Evolutionary conservation across 805 yeast species (phyloP).

Genomic region (Ogataea haglerorum): DNA sequence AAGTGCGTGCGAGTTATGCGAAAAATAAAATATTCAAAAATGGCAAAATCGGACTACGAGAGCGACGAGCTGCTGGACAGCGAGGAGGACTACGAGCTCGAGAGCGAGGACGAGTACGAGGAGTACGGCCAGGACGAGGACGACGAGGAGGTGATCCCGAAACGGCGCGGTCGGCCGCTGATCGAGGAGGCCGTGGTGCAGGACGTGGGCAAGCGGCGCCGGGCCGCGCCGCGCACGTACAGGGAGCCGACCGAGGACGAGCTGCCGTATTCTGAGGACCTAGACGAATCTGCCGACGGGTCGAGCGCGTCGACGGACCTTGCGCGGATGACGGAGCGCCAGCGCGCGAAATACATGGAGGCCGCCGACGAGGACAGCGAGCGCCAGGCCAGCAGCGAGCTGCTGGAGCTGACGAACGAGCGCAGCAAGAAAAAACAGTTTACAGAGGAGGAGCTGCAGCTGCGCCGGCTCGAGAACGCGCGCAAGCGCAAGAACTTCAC

Average conservation of each 20-base stretch:
- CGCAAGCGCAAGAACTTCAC: constrained; percentile 82
- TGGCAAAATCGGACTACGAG: constrained; percentile 12
- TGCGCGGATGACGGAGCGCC: constrained; percentile 54
- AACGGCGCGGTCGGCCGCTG: constrained; percentile 9
- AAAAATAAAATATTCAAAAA: neutral
- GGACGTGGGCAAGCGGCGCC: constrained; percentile 11
- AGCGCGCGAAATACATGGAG: constrained; percentile 43
- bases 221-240: constrained; percentile 15
- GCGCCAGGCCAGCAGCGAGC: constrained; percentile 23
- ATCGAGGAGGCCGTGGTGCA: constrained; percentile 8
- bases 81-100: constrained; percentile 19
- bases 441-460: constrained; percentile 79
- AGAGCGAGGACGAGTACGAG: constrained; percentile 18
- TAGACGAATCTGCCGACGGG: constrained; percentile 38
- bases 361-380: constrained; percentile 25
- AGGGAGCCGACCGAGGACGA: constrained; percentile 21
- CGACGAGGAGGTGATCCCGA: constrained; percentile 31
- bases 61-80: constrained; percentile 15
- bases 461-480: constrained; percentile 82
- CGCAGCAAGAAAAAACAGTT: constrained; percentile 50
- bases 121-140: constrained; percentile 22
- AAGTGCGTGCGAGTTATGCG: constrained; percentile 10
- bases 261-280: constrained; percentile 2
- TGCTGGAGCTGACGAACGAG: constrained; percentile 38
- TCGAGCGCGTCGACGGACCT: constrained; percentile 41